Conservation (phyloP, 2,329 filamentous ascomycete species). For the Fusarium pseudonygamai region DNA sequence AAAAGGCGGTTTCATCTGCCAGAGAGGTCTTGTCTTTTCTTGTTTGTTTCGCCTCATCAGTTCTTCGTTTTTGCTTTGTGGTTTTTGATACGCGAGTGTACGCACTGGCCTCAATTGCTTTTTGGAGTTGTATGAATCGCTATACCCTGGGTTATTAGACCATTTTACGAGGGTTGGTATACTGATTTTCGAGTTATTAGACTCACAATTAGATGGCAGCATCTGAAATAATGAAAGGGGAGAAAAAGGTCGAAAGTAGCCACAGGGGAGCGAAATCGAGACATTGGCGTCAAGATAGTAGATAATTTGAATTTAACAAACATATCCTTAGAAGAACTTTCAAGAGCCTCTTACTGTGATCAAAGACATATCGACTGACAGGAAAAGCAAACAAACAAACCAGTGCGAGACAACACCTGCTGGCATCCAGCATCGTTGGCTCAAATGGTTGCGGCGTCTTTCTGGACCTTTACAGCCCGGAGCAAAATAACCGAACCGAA, state of each 20-base stretch:
- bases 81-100: neutral
- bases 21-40: slow-evolving; percentile 19
- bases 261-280: slow-evolving; percentile 22
- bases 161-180: slow-evolving; percentile 25
- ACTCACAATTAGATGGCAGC: slow-evolving; percentile 28
- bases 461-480: neutral
- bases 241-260: slow-evolving; percentile 25
- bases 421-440: neutral
- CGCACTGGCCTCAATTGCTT: neutral
- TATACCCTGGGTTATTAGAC: slow-evolving; percentile 38
- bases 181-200: slow-evolving; percentile 31
- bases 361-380: neutral
- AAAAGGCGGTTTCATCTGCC: slow-evolving; percentile 27
- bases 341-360: neutral
- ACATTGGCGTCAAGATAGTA: slow-evolving; percentile 25
- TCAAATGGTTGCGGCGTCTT: neutral
- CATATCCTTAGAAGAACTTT: neutral
- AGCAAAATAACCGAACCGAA: neutral
- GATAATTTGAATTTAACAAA: slow-evolving; percentile 17
- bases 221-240: slow-evolving; percentile 12
- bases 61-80: slow-evolving; percentile 8
- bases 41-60: slow-evolving; percentile 16
- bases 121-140: slow-evolving; percentile 8
- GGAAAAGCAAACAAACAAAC: neutral
- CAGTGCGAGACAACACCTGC: neutral